Evolutionary conservation across 208 protist genomes (phyloP), one percentile per base, ranked within the genome.

Genomic region (Novymonas esmeraldas): DNA sequence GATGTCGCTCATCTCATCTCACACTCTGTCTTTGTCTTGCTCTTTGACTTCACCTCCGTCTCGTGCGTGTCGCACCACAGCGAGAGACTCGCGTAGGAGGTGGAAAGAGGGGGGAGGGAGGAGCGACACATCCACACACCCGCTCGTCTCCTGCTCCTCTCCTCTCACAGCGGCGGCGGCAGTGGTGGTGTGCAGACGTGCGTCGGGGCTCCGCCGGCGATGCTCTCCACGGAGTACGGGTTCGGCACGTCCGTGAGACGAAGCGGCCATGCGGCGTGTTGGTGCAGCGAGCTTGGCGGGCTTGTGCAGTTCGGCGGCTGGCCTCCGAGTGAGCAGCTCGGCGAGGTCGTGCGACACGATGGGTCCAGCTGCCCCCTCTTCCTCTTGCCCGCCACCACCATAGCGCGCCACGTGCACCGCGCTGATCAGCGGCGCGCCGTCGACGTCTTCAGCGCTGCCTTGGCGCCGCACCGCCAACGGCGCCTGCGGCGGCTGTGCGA

Each of bases 301-400:
- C 49, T 90, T 34, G 73, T 84, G 14, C 74, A 85, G 50, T 84
- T 90, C 38, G 84, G 84, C 9, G 84, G 84, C 2, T 84, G 79
- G 78, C 84, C 79, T 1, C 80, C 84, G 3, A 74, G 45, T 14
- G 70, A 70, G 28, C 50, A 79, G 33, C 60, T 84, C 20, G 60
- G 56, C n/a, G 60, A 73, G 2, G 70, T 79, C 34, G 70, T 81
- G 0, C 70, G 73, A 33, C 69, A 65, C 33, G 79, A 89, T 28
- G 62, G 69, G 36, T 70, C 71, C 2, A 42, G 45, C 45, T 85
- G 79, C 26, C 76, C 76, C 0, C 65, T 89, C 28, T 89, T 75
- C 49, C 34, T 76, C 33, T 52, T 89, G 51, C 65, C 66, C 0
- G 52, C 66, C 3, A 45, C 49, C 13, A 76, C 74, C 10, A 39